These are phyloP conservation scores for Aspergillus sp. DNA, from an alignment of 2,329 filamentous ascomycete genomes.

Conservation along the genomic window DNA sequence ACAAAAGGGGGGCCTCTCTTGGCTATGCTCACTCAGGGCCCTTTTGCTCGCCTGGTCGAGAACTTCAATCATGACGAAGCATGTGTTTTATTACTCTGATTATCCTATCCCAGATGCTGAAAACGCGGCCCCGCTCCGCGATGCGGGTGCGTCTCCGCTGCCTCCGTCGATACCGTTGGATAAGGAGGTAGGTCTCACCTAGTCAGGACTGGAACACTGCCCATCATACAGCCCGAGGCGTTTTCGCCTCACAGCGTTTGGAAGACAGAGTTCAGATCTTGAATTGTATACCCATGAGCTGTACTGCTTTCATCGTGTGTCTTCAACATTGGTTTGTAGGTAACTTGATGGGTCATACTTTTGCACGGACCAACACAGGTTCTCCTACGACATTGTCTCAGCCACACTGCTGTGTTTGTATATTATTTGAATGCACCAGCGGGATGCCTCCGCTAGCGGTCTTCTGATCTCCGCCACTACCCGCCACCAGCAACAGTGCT, in stretches of 20 bases:
- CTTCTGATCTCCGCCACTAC: background rate
- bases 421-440: background rate
- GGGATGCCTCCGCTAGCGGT: background rate
- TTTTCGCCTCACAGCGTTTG: background rate
- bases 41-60: background rate
- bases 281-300: background rate
- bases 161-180: background rate
- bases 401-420: background rate
- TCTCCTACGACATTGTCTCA: background rate
- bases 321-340: too few species aligned
- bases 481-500: background rate
- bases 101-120: background rate
- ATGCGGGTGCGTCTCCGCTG: background rate
- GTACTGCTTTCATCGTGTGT: background rate
- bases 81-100: background rate
- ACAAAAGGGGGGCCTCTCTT: too few species aligned
- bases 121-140: slow-evolving; percentile 2
- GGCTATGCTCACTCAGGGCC: too few species aligned
- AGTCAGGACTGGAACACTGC: background rate
- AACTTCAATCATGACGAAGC: background rate
- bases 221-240: background rate
- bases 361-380: too few species aligned
- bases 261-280: background rate
- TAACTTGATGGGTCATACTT: too few species aligned
- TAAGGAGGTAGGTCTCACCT: background rate